Percentiles rank a stretch among this genome's conserved stretches.
Evolutionary conservation across 257 asterid genomes (phyloP).

Genomic region (Solanum etuberosum): DNA sequence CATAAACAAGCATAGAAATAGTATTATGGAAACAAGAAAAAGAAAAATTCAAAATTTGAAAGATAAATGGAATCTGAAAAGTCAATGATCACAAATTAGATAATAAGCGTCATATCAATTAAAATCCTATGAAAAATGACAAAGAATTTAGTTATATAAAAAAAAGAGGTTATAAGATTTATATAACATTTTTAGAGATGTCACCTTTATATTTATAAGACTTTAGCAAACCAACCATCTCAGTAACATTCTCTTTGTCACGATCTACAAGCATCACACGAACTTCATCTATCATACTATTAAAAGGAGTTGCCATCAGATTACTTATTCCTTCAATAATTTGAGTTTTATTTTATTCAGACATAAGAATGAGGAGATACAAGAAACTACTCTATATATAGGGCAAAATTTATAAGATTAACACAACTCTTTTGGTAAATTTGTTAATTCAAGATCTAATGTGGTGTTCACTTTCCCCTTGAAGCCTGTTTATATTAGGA

Average conservation of each 20-base stretch:
- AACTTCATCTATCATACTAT: background rate
- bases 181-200: background rate
- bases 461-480: background rate
- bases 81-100: too few species aligned
- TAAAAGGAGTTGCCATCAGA: too few species aligned
- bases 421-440: background rate
- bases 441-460: background rate
- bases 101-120: too few species aligned
- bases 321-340: background rate
- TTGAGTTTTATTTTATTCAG: too few species aligned
- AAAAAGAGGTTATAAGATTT: background rate
- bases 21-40: too few species aligned
- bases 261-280: background rate
- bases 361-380: background rate
- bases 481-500: background rate
- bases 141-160: too few species aligned
- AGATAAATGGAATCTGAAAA: too few species aligned
- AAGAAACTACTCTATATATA: background rate
- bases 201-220: background rate
- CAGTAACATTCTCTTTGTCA: too few species aligned
- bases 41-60: too few species aligned
- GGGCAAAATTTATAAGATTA: background rate
- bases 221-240: too few species aligned
- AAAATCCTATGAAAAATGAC: too few species aligned
- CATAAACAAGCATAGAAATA: too few species aligned